A percentile compares a stretch with the other conserved stretches of the same genome.
These are phyloP conservation scores for Aspergillus piperis DNA, from an alignment of 2,329 filamentous ascomycete genomes.

Conservation along the genomic window DNA sequence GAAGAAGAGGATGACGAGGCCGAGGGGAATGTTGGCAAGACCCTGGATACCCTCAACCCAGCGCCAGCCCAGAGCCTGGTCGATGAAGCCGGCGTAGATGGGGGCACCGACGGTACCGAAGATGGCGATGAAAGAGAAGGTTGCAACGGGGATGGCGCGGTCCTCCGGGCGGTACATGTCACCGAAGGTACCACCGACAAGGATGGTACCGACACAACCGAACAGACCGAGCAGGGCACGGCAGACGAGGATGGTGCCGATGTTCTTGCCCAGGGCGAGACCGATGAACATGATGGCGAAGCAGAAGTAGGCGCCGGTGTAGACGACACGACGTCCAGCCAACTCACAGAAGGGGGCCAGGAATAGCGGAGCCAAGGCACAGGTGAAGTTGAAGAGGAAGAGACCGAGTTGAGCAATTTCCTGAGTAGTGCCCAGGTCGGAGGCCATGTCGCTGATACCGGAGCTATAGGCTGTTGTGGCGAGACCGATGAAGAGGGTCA, in stretches of 20 bases:
- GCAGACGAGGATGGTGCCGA: slow-evolving; percentile 51
- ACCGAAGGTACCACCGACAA: slow-evolving; percentile 53
- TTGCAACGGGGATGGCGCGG: slow-evolving; percentile 51
- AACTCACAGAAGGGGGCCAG: slow-evolving; percentile 54
- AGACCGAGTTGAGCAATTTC: slow-evolving; percentile 53
- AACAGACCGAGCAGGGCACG: slow-evolving; percentile 52
- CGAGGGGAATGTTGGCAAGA: slow-evolving; percentile 53
- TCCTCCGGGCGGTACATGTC: slow-evolving; percentile 53
- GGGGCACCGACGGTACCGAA: slow-evolving; percentile 56
- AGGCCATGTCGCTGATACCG: slow-evolving; percentile 50
- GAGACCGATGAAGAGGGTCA: slow-evolving; percentile 57
- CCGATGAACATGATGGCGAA: slow-evolving; percentile 53
- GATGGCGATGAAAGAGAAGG: slow-evolving; percentile 53
- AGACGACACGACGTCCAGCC: slow-evolving; percentile 51
- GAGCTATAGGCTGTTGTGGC: slow-evolving; percentile 57
- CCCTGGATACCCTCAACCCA: slow-evolving; percentile 58
- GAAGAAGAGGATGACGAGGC: slow-evolving; percentile 47
- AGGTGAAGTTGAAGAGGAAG: slow-evolving; percentile 54
- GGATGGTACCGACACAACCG: slow-evolving; percentile 53
- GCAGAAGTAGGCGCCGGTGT: slow-evolving; percentile 49
- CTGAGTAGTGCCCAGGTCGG: slow-evolving; percentile 46
- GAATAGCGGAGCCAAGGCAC: slow-evolving; percentile 51
- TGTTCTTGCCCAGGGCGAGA: slow-evolving; percentile 51
- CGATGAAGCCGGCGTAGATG: slow-evolving; percentile 58
- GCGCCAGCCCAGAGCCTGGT: slow-evolving; percentile 55